Evolutionary conservation across 768 basidiomycete species (phyloP), one percentile per base, ranked within the genome.

Genomic region (Saitozyma podzolica): DNA sequence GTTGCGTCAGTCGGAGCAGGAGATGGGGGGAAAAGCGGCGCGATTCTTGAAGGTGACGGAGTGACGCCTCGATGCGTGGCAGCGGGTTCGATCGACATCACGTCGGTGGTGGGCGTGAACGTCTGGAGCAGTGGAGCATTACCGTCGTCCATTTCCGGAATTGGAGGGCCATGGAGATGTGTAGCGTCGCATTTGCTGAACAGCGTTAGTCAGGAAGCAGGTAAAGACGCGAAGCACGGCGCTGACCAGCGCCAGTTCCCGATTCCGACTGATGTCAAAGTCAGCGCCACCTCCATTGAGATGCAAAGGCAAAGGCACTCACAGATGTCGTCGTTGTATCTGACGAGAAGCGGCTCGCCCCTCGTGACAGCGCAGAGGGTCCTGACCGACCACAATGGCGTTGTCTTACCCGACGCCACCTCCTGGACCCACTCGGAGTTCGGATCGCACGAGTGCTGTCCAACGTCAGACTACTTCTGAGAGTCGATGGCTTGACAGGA

Each of bases 261-360:
- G 17, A 14, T 48, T 17, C 47, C 47, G 17, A 48, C 47, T 48
- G 47, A 14, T 48, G 17, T 3, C 47, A 48, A 2, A 48, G 14
- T 48, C 47, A 14, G 14, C 19, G 14, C 19, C 19, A 14, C 47
- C 47, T 48, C 19, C 47, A 6, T 3, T 6, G 7, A 52, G 51
- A 11, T 19, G 20, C 10, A 52, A 52, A 52, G 19, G 20, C 10
- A 52, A 52, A 52, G 19, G 13, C 10, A 19, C 51, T 14, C 19
- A 52, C 51, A 52, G 51, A 11, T 11, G 51, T 14, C 51, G 10
- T 14, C 10, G 51, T 52, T 52, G 51, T 52, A 52, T 14, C 13
- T 16, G 17, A 29, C 51, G 2, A 16, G 20, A 10, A 52, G 51
- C 11, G 20, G 16, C 20, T 52, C 17, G 17, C 51, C 7, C 19